A percentile compares a stretch with the other conserved stretches of the same genome.
Conservation (phyloP, 2,329 filamentous ascomycete genomes). For the Rhytidhysteron rufulum region DNA sequence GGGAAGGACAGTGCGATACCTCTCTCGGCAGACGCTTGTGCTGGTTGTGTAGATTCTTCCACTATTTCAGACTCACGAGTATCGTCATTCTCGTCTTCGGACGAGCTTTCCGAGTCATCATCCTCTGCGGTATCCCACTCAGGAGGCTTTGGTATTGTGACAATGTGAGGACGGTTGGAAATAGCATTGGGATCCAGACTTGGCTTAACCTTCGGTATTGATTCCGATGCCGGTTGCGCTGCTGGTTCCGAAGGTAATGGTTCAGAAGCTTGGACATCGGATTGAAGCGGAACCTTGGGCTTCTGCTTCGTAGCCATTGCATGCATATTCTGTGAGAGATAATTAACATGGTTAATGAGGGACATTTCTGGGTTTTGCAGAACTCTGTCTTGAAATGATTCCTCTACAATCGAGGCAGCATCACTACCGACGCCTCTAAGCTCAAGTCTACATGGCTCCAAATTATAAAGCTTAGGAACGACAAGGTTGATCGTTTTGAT, state of each 20-base stretch:
- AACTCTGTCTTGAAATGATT: slow-evolving; percentile 60
- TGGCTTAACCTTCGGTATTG: not conserved
- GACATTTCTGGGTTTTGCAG: slow-evolving; percentile 56
- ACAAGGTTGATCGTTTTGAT: slow-evolving; percentile 64
- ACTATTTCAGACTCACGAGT: slow-evolving; percentile 41
- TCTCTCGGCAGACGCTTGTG: slow-evolving; percentile 48
- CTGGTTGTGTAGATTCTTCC: slow-evolving; percentile 19
- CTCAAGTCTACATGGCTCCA: slow-evolving; percentile 63
- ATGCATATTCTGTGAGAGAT: slow-evolving; percentile 68
- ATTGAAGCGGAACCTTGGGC: slow-evolving; percentile 8
- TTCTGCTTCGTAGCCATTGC: slow-evolving; percentile 50
- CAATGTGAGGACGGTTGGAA: slow-evolving; percentile 61
- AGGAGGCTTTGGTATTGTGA: slow-evolving; percentile 69
- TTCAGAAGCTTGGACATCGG: not conserved
- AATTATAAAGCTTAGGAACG: slow-evolving; percentile 68
- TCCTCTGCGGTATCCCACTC: slow-evolving; percentile 59
- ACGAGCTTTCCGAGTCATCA: slow-evolving; percentile 7
- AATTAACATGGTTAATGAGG: slow-evolving; percentile 72
- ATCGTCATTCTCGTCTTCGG: slow-evolving; percentile 23
- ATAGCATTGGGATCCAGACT: slow-evolving; percentile 4
- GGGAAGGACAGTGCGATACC: slow-evolving; percentile 80
- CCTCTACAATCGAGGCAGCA: slow-evolving; percentile 62
- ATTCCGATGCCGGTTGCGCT: not conserved
- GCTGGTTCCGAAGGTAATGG: not conserved
- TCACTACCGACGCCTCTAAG: slow-evolving; percentile 60